Evolutionary conservation across 805 yeast species (phyloP).

Genomic region (Candida ipomoeae): DNA sequence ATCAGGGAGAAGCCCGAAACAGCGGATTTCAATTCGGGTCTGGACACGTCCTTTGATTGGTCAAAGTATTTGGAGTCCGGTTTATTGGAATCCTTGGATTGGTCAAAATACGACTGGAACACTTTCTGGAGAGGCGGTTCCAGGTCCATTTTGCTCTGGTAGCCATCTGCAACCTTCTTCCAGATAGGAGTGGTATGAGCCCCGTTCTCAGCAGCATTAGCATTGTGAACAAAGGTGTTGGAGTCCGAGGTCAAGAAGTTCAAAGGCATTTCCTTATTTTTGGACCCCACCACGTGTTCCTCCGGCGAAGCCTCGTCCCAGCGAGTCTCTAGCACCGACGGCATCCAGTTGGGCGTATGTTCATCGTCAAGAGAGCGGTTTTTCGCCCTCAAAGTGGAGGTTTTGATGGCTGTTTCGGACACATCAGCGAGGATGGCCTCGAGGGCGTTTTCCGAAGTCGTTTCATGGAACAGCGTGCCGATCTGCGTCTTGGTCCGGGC

Average conservation of each 20-base stretch:
- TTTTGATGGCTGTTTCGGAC: conserved; percentile 17
- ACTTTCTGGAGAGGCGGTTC: conserved; percentile 29
- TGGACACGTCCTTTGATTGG: too few relatives aligned
- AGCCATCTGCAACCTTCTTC: conserved; percentile 30
- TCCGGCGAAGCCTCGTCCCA: conserved; percentile 24
- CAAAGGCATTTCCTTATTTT: conserved; percentile 6
- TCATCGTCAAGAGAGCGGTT: background rate
- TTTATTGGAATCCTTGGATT: background rate
- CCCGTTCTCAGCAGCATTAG: conserved; percentile 9
- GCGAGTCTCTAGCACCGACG: conserved; percentile 31
- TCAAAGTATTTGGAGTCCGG: too few relatives aligned
- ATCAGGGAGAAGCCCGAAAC: conserved; percentile 23
- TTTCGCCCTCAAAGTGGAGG: conserved; percentile 22
- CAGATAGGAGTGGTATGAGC: conserved; percentile 23
- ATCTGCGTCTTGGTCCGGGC: conserved; percentile 37
- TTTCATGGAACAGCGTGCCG: conserved; percentile 16
- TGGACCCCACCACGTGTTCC: background rate
- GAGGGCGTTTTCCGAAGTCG: conserved; percentile 1
- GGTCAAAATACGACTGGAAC: conserved; percentile 23
- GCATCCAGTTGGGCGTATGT: conserved; percentile 43
- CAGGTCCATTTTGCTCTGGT: conserved; percentile 19
- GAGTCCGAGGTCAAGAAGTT: conserved; percentile 19
- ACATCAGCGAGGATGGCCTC: background rate
- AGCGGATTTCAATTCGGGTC: background rate
- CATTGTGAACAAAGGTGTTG: conserved; percentile 33